Evolutionary conservation across 2,329 filamentous ascomycete genomes (phyloP), one percentile per base, ranked within the genome.

Genomic region (Aspergillus udagawae): DNA sequence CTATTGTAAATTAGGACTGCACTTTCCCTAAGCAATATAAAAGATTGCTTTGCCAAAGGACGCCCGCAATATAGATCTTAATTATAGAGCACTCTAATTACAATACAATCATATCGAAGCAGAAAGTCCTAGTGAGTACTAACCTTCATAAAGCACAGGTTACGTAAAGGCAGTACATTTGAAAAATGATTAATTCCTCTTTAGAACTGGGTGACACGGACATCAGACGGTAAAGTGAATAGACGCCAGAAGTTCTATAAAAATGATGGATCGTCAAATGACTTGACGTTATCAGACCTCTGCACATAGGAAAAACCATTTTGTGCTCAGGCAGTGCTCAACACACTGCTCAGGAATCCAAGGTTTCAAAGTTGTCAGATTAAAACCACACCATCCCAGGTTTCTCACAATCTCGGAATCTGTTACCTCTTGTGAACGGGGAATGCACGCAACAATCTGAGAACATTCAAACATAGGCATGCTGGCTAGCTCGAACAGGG

Each of bases 361-460:
- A 65, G 85, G 83, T 65, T 92, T 87, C 47, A 97, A 81, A 25
- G 90, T 93, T 51, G 86, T 86, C 64, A 93, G 83, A 70, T 90
- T 89, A 70, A 96, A 96, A 55, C 92, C 92, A 63, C 95, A 92
- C 92, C 92, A 97, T 72, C 92, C 90, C 52, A 97, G 83, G 68
- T 91, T 92, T 73, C 89, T 91, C 68, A 89, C 80, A 57, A 86
- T 80, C 65, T 87, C 84, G 57, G 83, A 79, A 60, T 90, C 85
- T 58, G 82, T 77, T 27, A 81, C 75, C 42, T 84, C 81, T 61
- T 88, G 84, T 49, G 80, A 79, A 62, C 91, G 89, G 73, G 93
- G 91, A 61, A 96, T 82, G 75, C 90, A 92, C 67, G 92, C 85
- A 61, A 95, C 85, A 60, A 96, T 84, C 70, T 89, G 85, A 55